These are phyloP conservation scores for Podospora anserina DNA, from an alignment of 495 filamentous ascomycete genomes.

Conservation along the genomic window DNA sequence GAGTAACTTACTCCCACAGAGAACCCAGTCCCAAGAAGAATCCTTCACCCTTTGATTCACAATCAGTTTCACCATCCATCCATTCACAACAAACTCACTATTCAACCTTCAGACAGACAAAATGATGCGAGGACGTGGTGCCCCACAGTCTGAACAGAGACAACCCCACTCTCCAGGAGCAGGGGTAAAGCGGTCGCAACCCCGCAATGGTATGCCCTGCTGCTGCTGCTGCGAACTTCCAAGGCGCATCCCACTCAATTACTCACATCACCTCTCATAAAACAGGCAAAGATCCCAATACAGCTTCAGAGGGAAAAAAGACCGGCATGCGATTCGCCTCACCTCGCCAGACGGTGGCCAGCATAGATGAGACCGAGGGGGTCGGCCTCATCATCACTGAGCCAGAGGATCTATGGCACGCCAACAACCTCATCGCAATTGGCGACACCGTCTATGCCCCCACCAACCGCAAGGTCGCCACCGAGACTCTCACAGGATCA, in stretches of 20 bases:
- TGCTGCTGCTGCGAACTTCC: neutral
- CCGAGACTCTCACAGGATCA: conserved; percentile 67
- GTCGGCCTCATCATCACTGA: conserved; percentile 84
- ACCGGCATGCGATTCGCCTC: neutral
- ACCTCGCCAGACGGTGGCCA: conserved; percentile 50
- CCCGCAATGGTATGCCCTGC: neutral
- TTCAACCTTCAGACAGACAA: neutral
- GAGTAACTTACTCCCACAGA: no score
- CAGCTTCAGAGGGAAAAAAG: neutral
- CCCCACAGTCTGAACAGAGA: neutral
- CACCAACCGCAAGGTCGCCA: conserved; percentile 76
- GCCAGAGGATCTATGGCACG: conserved; percentile 99
- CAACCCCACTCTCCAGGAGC: neutral
- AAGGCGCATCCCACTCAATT: neutral
- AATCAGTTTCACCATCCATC: no score
- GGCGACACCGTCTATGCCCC: conserved; percentile 77
- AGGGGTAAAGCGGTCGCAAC: neutral
- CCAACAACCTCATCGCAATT: conserved; percentile 87
- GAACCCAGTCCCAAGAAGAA: no score
- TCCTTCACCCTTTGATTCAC: no score
- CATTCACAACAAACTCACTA: neutral
- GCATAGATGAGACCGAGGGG: conserved; percentile 65
- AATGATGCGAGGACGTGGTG: neutral
- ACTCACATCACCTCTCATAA: neutral
- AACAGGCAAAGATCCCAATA: no score